Percentiles rank a stretch among this genome's conserved stretches.
Evolutionary conservation across 2,329 filamentous ascomycete genomes (phyloP).

Genomic region (Didymella glomerata): DNA sequence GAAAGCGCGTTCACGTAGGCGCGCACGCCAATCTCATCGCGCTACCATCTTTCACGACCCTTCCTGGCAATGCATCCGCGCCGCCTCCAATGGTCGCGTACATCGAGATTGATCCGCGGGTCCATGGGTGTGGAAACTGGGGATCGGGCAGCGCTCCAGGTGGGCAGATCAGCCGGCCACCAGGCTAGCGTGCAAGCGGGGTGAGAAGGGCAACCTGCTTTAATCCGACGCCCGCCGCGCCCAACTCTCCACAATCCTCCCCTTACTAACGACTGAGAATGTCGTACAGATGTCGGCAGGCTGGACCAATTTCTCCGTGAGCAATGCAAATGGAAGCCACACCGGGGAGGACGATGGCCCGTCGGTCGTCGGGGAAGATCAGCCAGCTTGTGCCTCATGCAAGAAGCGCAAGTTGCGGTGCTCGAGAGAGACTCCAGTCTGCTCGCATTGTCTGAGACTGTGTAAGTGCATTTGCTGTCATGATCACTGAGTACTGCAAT

Average conservation of each 20-base stretch:
- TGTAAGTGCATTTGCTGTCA: constrained; percentile 31
- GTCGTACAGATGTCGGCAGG: constrained; percentile 43
- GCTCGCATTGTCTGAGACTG: constrained; percentile 45
- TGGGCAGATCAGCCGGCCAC: constrained; percentile 31
- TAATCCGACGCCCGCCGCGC: constrained; percentile 38
- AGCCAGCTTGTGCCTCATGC: constrained; percentile 44
- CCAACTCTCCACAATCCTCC: constrained; percentile 32
- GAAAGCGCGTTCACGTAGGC: constrained; percentile 2
- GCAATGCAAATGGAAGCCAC: constrained; percentile 33
- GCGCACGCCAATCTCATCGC: neutral
- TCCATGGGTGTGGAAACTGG: constrained; percentile 13
- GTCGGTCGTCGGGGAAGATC: constrained; percentile 37
- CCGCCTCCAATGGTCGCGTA: constrained; percentile 16
- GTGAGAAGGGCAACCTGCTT: constrained; percentile 32
- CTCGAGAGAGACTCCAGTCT: constrained; percentile 43
- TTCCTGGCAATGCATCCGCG: constrained; percentile 21
- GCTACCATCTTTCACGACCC: neutral
- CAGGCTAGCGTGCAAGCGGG: constrained; percentile 34
- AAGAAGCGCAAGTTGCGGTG: constrained; percentile 46
- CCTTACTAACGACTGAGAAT: constrained; percentile 30
- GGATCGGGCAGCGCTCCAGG: constrained; percentile 12
- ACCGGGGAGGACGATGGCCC: constrained; percentile 38
- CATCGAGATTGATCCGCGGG: neutral
- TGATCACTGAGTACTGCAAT: constrained; percentile 8
- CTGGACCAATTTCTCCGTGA: constrained; percentile 47